phyloP scores from a whole-genome alignment of 495 filamentous ascomycete species.

The Lindgomyces ingoldianus region DNA sequence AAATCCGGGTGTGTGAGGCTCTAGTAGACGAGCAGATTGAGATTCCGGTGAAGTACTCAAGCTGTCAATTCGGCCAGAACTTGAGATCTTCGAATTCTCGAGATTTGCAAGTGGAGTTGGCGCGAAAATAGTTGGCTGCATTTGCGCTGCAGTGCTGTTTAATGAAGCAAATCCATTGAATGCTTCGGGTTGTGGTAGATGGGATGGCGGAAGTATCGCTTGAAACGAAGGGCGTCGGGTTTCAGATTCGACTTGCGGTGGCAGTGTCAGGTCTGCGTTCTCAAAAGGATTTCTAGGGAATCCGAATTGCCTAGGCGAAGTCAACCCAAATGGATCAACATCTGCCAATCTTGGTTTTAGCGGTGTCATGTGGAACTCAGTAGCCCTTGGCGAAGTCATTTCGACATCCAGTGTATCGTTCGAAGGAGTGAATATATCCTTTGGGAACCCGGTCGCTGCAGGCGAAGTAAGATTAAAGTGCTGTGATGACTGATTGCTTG shows the following conservation, averaged over 20 bases:
- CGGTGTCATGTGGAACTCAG: constrained; percentile 39
- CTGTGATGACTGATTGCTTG: neutral
- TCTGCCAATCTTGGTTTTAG: constrained; percentile 23
- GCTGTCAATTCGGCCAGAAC: constrained; percentile 21
- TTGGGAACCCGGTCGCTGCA: constrained; percentile 28
- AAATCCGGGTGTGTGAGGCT: constrained; percentile 7
- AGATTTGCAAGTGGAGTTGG: neutral
- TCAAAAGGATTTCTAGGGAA: constrained; percentile 23
- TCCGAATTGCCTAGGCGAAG: constrained; percentile 31
- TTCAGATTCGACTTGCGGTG: constrained; percentile 20
- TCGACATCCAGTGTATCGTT: constrained; percentile 5
- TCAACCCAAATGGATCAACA: constrained; percentile 31
- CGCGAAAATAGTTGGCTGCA: too few species aligned
- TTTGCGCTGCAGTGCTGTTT: constrained; percentile 22
- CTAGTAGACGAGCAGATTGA: neutral
- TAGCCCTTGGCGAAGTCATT: constrained; percentile 24
- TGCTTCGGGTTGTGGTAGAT: constrained; percentile 24
- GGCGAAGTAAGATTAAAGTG: constrained; percentile 26
- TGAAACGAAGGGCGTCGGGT: constrained; percentile 29
- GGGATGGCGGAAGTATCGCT: constrained; percentile 32
- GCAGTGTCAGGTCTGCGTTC: constrained; percentile 2
- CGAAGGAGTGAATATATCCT: constrained; percentile 6
- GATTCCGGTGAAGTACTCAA: constrained; percentile 11
- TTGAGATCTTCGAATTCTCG: neutral
- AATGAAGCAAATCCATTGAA: constrained; percentile 33